These are phyloP conservation scores for Syzygium aqueum DNA, from an alignment of 345 rosid species.

Conservation along the genomic window DNA sequence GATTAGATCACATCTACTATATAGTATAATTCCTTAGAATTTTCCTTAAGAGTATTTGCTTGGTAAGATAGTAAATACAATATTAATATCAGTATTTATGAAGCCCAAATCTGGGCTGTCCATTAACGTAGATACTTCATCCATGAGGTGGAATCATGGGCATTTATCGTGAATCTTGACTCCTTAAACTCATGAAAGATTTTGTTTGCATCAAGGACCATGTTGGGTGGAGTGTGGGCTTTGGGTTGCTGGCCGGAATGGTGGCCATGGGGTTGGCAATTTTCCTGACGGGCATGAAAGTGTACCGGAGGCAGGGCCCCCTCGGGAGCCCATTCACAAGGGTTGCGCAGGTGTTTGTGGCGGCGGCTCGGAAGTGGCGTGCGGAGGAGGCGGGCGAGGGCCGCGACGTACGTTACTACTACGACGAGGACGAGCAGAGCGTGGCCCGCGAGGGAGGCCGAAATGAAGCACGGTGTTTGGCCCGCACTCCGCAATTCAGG, in stretches of 20 bases:
- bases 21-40: background rate
- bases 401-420: conserved; percentile 15
- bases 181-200: background rate
- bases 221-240: conserved; percentile 69
- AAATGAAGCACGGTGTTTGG: conserved; percentile 10
- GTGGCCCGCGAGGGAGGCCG: background rate
- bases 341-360: conserved; percentile 68
- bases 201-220: conserved; percentile 26
- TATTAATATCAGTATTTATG: background rate
- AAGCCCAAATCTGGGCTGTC: background rate
- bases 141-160: background rate
- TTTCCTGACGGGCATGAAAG: conserved; percentile 49
- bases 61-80: background rate
- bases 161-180: background rate
- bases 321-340: conserved; percentile 61
- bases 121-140: background rate
- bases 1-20: background rate
- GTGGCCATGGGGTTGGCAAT: conserved; percentile 29
- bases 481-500: conserved; percentile 58
- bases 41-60: background rate
- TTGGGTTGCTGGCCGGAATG: conserved; percentile 42
- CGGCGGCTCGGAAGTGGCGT: conserved; percentile 54
- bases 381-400: conserved; percentile 25
- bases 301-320: conserved; percentile 45
- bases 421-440: conserved; percentile 7